Evolutionary conservation across 202 grass and related monocot genomes (phyloP).

Genomic region (Brachypodium distachyon): DNA sequence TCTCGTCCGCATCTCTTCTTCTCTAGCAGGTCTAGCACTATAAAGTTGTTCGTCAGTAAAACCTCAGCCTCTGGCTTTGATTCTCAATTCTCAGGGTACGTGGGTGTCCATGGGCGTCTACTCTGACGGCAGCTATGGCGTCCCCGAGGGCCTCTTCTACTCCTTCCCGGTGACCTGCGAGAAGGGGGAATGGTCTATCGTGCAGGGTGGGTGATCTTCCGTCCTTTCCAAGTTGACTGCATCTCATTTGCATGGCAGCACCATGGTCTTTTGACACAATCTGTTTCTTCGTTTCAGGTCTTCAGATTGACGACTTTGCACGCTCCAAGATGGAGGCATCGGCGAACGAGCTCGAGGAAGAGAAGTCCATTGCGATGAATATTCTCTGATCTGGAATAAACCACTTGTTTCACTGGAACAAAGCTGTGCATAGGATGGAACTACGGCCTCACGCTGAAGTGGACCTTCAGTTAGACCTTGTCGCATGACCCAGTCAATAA

Average conservation of each 20-base stretch:
- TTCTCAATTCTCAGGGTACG: constrained; percentile 49
- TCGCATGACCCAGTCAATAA: neutral
- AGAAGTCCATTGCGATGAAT: constrained; percentile 34
- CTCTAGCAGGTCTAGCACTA: no score
- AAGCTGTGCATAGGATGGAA: neutral
- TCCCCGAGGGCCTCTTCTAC: constrained; percentile 49
- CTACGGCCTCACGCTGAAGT: neutral
- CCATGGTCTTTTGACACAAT: neutral
- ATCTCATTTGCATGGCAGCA: neutral
- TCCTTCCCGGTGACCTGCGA: constrained; percentile 67
- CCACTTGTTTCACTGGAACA: neutral
- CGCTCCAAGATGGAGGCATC: constrained; percentile 48
- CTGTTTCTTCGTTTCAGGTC: constrained; percentile 14
- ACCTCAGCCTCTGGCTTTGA: neutral
- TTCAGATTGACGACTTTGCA: constrained; percentile 44
- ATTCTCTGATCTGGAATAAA: neutral
- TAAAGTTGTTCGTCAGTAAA: neutral
- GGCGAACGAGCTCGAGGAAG: constrained; percentile 37
- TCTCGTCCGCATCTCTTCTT: no score
- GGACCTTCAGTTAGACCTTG: neutral
- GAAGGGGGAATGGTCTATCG: constrained; percentile 58
- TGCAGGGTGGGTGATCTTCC: constrained; percentile 37
- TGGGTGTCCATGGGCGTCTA: constrained; percentile 82
- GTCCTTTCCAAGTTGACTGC: neutral
- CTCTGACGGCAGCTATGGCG: constrained; percentile 59